These are phyloP conservation scores for Neurospora discreta DNA, from an alignment of 495 filamentous ascomycete genomes.

Conservation along the genomic window DNA sequence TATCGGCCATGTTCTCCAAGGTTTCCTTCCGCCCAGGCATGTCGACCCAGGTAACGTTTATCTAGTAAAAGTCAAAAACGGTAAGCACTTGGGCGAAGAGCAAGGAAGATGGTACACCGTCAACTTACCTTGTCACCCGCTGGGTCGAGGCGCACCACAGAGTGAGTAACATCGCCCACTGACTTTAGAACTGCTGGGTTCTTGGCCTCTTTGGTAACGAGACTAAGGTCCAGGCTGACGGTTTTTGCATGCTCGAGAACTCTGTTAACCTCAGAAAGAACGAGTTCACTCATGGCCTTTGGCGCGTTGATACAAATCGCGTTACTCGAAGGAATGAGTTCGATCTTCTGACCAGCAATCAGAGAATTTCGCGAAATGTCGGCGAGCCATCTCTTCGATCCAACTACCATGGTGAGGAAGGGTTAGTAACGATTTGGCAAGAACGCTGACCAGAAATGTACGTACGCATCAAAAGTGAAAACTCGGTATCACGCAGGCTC, in stretches of 20 bases:
- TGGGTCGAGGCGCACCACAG: slow-evolving; percentile 18
- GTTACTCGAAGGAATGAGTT: slow-evolving; percentile 12
- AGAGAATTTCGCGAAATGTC: slow-evolving; percentile 17
- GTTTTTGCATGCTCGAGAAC: slow-evolving; percentile 16
- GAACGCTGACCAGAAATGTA: not conserved
- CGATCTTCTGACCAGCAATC: slow-evolving; percentile 24
- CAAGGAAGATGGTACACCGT: slow-evolving; percentile 1
- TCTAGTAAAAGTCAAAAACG: slow-evolving; percentile 10
- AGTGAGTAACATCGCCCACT: slow-evolving; percentile 32
- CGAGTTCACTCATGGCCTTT: slow-evolving; percentile 17
- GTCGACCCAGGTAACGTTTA: slow-evolving; percentile 31
- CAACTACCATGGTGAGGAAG: slow-evolving; percentile 14
- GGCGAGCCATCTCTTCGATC: slow-evolving; percentile 22
- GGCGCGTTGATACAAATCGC: slow-evolving; percentile 25
- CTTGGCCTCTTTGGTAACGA: slow-evolving; percentile 12
- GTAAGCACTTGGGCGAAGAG: not conserved
- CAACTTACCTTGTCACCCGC: slow-evolving; percentile 14
- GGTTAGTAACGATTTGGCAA: not conserved
- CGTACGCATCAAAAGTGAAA: slow-evolving; percentile 29
- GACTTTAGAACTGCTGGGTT: slow-evolving; percentile 22
- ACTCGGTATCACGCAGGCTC: slow-evolving; percentile 21
- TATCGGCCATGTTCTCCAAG: slow-evolving; percentile 23
- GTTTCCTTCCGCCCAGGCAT: slow-evolving; percentile 6
- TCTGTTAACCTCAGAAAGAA: slow-evolving; percentile 29
- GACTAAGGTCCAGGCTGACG: slow-evolving; percentile 4